phyloP scores from a whole-genome alignment of 2,329 filamentous ascomycete genomes.

The Westerdykella ornata region DNA sequence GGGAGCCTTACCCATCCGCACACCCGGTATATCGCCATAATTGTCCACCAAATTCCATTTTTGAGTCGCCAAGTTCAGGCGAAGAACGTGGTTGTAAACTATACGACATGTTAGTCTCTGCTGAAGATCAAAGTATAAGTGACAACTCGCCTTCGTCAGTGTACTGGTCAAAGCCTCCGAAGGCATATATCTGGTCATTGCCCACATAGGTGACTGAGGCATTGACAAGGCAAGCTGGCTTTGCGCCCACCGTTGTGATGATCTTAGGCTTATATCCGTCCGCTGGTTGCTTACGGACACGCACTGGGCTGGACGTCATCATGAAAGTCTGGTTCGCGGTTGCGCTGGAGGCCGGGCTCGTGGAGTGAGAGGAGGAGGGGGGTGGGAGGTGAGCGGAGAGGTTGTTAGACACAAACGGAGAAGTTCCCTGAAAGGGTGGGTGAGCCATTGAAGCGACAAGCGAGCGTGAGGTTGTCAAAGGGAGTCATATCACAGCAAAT shows the following conservation, averaged over 20 bases:
- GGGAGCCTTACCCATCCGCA: conserved; percentile 72
- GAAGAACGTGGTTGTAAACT: conserved; percentile 95
- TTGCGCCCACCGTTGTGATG: conserved; percentile 52
- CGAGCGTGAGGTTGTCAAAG: neutral
- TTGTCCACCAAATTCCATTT: conserved; percentile 97
- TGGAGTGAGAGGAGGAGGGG: conserved; percentile 19
- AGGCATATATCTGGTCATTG: conserved; percentile 95
- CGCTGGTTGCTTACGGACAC: conserved; percentile 44
- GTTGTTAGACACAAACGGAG: conserved; percentile 13
- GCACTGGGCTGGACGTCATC: conserved; percentile 69
- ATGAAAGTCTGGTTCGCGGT: conserved; percentile 75
- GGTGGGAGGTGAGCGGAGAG: conserved; percentile 6
- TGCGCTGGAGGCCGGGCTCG: conserved; percentile 31
- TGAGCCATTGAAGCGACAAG: conserved; percentile 27
- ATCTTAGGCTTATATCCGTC: conserved; percentile 82
- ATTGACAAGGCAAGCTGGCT: conserved; percentile 92
- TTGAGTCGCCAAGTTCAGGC: conserved; percentile 75
- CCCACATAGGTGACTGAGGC: conserved; percentile 98
- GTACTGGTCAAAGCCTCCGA: conserved; percentile 97
- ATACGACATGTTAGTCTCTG: neutral
- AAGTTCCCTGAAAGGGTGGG: conserved; percentile 11
- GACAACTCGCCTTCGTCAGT: conserved; percentile 68
- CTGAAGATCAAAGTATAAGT: neutral
- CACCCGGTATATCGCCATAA: conserved; percentile 94
- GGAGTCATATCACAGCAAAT: conserved; percentile 10